Evolutionary conservation across 1,284 basidiomycete genomes (phyloP).

Genomic region (Melanopsichium pennsylvanicum): DNA sequence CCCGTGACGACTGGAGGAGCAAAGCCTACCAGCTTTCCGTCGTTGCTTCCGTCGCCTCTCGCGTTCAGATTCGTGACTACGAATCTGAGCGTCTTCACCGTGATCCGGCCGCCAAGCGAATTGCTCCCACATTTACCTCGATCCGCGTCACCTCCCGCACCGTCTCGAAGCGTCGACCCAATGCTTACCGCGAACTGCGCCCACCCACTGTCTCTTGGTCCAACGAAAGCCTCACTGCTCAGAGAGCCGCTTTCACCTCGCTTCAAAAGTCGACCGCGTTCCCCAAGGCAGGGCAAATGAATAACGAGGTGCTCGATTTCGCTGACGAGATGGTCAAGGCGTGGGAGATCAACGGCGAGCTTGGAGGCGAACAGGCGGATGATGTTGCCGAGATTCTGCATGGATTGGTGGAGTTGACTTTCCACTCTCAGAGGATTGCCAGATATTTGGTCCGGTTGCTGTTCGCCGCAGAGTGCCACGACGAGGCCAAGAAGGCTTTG

Average conservation of each 20-base stretch:
- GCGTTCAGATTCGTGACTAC: conserved; percentile 55
- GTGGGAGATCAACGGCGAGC: conserved; percentile 72
- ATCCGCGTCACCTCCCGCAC: conserved; percentile 48
- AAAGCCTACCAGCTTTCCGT: conserved; percentile 55
- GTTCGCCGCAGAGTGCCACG: conserved; percentile 57
- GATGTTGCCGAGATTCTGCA: conserved; percentile 61
- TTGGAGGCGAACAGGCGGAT: conserved; percentile 58
- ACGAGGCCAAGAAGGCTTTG: conserved; percentile 55
- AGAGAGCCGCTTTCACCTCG: conserved; percentile 36
- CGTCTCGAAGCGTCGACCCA: conserved; percentile 55
- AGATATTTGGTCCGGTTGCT: conserved; percentile 58
- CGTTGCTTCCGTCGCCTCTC: conserved; percentile 48
- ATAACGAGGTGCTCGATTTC: conserved; percentile 81
- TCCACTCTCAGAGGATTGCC: conserved; percentile 60
- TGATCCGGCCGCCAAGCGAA: conserved; percentile 36
- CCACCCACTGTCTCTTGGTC: conserved; percentile 54
- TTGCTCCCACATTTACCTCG: conserved; percentile 25
- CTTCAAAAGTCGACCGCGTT: conserved; percentile 72
- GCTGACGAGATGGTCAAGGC: conserved; percentile 80
- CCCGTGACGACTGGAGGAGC: conserved; percentile 54
- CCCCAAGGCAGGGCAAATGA: conserved; percentile 83
- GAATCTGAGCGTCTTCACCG: conserved; percentile 47
- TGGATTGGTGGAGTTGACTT: conserved; percentile 55
- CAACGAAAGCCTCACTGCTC: conserved; percentile 53
- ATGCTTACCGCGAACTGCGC: conserved; percentile 28